Evolutionary conservation across 2,329 filamentous ascomycete species (phyloP), one percentile per base, ranked within the genome.

Genomic region (Mollisia scopiformis): DNA sequence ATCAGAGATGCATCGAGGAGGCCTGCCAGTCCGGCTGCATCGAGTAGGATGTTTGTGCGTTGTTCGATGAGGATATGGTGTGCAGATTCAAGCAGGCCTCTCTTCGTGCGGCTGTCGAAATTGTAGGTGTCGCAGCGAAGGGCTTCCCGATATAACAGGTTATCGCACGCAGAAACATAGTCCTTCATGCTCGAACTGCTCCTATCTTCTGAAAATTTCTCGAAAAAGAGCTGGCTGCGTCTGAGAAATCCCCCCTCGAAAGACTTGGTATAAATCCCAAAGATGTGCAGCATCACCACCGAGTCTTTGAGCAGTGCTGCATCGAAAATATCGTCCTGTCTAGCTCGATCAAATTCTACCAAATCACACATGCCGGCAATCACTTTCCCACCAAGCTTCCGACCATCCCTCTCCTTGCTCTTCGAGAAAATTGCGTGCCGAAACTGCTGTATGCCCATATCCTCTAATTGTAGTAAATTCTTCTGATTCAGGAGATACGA

Each of bases 261-360:
- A 14, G 85, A 80, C 62, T 83, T 88, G 0, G 83, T 85, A 74
- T 98, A 99, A 3, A 94, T 86, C 57, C 88, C 87, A 49, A 97
- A 84, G n/a, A 93, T 85, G 68, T 96, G 88, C 63, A 98, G 84
- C 85, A 97, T 92, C 61, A 87, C 84, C 54, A 98, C 86, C 0
- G 90, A 84, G 58, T 91, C 87, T 65, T 84, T 87, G 55, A 98
- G 84, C n/a, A 93, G 77, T 2, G 77, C 75, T 0, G 84, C 75
- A 66, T 92, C 85, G 66, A 90, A 87, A 1, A 84, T 68, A 71
- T 76, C 68, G 59, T 82, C 75, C 75, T 76, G 55, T 72, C 79
- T 81, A 39, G 77, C 80, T 54, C 95, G 87, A 73, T 97, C 91
- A 46, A 83, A 84, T 30, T 88, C 81, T 16, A 98, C 83, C 46